A percentile compares a stretch with the other conserved stretches of the same genome.
These are phyloP conservation scores for Ceratocystis papillata DNA, from an alignment of 2,329 filamentous ascomycete genomes.

Conservation along the genomic window DNA sequence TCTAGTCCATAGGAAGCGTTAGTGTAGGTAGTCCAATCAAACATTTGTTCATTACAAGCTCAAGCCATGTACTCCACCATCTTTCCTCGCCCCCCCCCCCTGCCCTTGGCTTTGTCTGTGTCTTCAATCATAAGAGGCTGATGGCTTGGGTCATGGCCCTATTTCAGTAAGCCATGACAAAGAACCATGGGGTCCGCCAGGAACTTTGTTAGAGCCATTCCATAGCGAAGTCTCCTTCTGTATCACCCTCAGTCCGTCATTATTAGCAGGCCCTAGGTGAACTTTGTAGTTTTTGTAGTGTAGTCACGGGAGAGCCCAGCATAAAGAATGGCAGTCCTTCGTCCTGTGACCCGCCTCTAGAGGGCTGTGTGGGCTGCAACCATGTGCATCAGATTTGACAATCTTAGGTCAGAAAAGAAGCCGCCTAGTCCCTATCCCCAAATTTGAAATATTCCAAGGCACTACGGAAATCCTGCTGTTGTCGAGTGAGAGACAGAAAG, in stretches of 20 bases:
- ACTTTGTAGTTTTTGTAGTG: slow-evolving; percentile 31
- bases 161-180: slow-evolving; percentile 33
- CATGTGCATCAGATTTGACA: no score
- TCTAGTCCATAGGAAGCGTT: no score
- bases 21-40: no score
- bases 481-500: slow-evolving; percentile 42
- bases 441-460: no score
- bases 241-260: slow-evolving; percentile 38
- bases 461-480: no score
- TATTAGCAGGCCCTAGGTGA: slow-evolving; percentile 28
- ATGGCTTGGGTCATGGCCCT: slow-evolving; percentile 31
- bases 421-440: no score
- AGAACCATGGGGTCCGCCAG: slow-evolving; percentile 37
- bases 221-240: slow-evolving; percentile 37
- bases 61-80: background rate
- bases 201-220: slow-evolving; percentile 36
- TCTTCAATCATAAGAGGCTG: slow-evolving; percentile 28
- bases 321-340: no score
- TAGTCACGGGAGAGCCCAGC: no score
- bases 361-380: no score
- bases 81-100: slow-evolving; percentile 25
- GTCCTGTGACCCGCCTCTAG: no score
- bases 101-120: slow-evolving; percentile 24
- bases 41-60: background rate
- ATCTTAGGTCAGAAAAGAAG: no score